Conservation (phyloP, 2,329 filamentous ascomycete species). For the Aspergillus arachidicola region DNA sequence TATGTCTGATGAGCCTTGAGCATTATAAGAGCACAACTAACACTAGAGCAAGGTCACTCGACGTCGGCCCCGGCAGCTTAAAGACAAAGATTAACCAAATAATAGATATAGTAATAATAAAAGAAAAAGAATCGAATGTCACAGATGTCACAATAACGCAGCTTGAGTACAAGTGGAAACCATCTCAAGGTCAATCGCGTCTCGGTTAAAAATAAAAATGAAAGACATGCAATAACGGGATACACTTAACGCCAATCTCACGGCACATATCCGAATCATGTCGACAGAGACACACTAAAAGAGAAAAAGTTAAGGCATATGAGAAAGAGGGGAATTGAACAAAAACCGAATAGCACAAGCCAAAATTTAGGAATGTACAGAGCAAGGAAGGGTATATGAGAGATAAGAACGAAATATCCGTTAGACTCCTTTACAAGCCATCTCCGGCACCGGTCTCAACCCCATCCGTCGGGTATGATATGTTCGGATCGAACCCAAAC, state of each 20-base stretch:
- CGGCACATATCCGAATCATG: constrained; percentile 35
- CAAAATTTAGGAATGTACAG: constrained; percentile 37
- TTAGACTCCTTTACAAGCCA: constrained; percentile 38
- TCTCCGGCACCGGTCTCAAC: constrained; percentile 47
- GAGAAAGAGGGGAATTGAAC: constrained; percentile 16
- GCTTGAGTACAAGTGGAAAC: constrained; percentile 17
- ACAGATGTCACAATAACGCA: constrained; percentile 25
- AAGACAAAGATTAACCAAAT: constrained; percentile 21
- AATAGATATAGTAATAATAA: constrained; percentile 33
- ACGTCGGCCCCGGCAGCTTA: constrained; percentile 11
- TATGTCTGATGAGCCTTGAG: constrained; percentile 10
- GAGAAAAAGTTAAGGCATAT: constrained; percentile 18
- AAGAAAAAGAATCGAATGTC: constrained; percentile 29
- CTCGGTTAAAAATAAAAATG: constrained; percentile 15
- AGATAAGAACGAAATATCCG: constrained; percentile 37
- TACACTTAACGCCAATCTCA: constrained; percentile 41
- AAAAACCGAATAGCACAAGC: constrained; percentile 27
- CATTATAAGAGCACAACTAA: constrained; percentile 20
- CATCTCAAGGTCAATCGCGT: constrained; percentile 19
- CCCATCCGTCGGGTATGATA: constrained; percentile 42
- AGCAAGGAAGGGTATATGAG: constrained; percentile 41
- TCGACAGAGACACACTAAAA: constrained; percentile 18
- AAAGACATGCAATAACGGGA: constrained; percentile 33
- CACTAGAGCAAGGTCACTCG: constrained; percentile 16
- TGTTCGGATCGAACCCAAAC: constrained; percentile 47